Evolutionary conservation across 139 green algal genomes (phyloP).

Genomic region (Haematococcus sp.): DNA sequence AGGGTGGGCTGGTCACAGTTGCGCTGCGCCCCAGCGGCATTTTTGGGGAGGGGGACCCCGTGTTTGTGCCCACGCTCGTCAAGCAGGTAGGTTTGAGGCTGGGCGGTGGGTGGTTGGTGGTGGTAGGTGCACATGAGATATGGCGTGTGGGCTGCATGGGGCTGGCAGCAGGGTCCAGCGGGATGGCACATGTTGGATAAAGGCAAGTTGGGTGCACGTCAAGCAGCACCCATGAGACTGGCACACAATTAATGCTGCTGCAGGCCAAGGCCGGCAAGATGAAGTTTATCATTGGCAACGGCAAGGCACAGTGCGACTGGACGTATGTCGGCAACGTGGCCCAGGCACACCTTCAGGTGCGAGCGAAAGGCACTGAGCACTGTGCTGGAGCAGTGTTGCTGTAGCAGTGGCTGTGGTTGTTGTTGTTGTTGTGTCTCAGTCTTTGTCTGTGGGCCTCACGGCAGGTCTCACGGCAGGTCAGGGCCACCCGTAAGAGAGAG

Average conservation of each 20-base stretch:
- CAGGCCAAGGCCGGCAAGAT: conserved; percentile 74
- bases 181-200: too few relatives aligned
- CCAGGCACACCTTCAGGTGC: conserved; percentile 60
- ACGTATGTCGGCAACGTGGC: conserved; percentile 92
- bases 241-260: too few relatives aligned
- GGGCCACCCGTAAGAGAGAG: too few relatives aligned
- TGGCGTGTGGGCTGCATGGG: background rate
- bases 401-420: too few relatives aligned
- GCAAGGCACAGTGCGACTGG: conserved; percentile 82
- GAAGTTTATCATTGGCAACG: conserved; percentile 88
- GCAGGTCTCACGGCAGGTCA: too few relatives aligned
- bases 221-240: too few relatives aligned
- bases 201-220: too few relatives aligned
- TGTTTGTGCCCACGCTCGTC: conserved; percentile 71
- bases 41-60: conserved; percentile 83
- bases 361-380: too few relatives aligned
- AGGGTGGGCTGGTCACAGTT: conserved; percentile 50
- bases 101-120: background rate
- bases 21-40: conserved; percentile 83
- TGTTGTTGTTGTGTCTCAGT: too few relatives aligned
- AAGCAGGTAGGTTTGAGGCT: conserved; percentile 15
- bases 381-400: too few relatives aligned
- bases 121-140: too few relatives aligned
- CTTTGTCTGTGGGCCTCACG: too few relatives aligned
- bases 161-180: background rate